Evolutionary conservation across 2,329 filamentous ascomycete genomes (phyloP), one percentile per base, ranked within the genome.

Genomic region (Pseudogymnoascus sp.): DNA sequence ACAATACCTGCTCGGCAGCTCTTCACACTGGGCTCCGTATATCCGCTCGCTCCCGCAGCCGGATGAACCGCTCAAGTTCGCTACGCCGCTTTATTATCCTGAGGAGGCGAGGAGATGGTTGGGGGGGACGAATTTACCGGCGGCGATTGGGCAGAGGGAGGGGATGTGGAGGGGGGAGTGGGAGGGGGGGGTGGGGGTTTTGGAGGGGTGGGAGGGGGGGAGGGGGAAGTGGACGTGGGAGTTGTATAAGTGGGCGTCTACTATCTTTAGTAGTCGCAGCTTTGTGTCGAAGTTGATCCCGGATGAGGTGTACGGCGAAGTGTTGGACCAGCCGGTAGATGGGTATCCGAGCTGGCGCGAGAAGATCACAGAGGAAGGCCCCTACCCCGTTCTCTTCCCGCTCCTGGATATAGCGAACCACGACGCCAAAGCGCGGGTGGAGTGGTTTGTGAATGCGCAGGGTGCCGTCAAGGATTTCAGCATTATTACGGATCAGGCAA

Each of bases 351-450:
- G 41, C 16, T 64, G 63, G 63, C 16, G 19, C 11, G 36, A 28
- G 39, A 61, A 62, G 21, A 34, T 64, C 13, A 21, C 13, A 4
- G 21, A 25, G 8, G 57, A 64, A 4, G 63, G 63, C 2, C 63
- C 57, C 1, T 64, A 54, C 21, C 87, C 86, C 1, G 80, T 90
- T 5, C 78, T 91, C 10, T 78, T 90, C 36, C 88, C 88, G 1
- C 77, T 90, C 4, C 83, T 90, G 64, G 88, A 91, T 71, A 78
- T 90, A 16, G 83, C 83, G 13, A 91, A 91, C 69, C 88, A 91
- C 71, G 81, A 83, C 37, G 85, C 86, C 60, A 77, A 80, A 25
- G 80, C 84, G 0, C 76, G 79, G 60, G 81, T 85, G 1, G 75
- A 77, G 61, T 90, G 88, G 88, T 34, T 62, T 13, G 41, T 31